These are phyloP conservation scores for Lactarius hengduanensis DNA, from an alignment of 768 basidiomycete species.

Conservation along the genomic window DNA sequence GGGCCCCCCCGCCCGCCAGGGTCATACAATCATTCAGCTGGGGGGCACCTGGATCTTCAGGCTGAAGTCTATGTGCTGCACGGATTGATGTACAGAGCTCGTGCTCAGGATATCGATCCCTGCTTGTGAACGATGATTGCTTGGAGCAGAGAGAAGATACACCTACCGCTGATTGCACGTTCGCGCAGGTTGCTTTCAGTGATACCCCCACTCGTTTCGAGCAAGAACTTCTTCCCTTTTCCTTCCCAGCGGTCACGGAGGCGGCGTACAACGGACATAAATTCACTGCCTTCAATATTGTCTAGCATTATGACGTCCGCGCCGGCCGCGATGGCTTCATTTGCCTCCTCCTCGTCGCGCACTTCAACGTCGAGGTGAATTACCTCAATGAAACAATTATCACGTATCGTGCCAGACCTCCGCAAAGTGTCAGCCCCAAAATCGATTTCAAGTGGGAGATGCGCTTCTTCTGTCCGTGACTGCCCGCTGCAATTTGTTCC, in stretches of 20 bases:
- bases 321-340: conserved; percentile 96
- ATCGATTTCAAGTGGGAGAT: too few species aligned
- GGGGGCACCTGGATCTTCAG: conserved; percentile 80
- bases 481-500: background rate
- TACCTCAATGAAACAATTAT: conserved; percentile 1
- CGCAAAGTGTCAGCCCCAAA: too few species aligned
- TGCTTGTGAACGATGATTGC: conserved; percentile 34
- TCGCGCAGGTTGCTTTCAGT: conserved; percentile 83
- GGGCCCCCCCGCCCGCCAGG: too few species aligned
- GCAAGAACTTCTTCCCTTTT: conserved; percentile 70
- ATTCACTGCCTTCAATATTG: conserved; percentile 78
- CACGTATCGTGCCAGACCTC: background rate
- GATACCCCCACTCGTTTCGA: conserved; percentile 95
- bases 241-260: conserved; percentile 80
- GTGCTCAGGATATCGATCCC: conserved; percentile 96
- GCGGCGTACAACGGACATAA: conserved; percentile 63
- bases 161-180: conserved; percentile 78
- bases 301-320: conserved; percentile 96
- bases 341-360: conserved; percentile 80
- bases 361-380: conserved; percentile 92
- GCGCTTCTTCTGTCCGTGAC: background rate
- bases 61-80: conserved; percentile 94
- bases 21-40: too few species aligned
- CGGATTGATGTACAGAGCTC: conserved; percentile 86
- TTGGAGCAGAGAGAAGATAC: background rate